phyloP scores from a whole-genome alignment of 1,284 basidiomycete genomes.

The Vanrija humicola region DNA sequence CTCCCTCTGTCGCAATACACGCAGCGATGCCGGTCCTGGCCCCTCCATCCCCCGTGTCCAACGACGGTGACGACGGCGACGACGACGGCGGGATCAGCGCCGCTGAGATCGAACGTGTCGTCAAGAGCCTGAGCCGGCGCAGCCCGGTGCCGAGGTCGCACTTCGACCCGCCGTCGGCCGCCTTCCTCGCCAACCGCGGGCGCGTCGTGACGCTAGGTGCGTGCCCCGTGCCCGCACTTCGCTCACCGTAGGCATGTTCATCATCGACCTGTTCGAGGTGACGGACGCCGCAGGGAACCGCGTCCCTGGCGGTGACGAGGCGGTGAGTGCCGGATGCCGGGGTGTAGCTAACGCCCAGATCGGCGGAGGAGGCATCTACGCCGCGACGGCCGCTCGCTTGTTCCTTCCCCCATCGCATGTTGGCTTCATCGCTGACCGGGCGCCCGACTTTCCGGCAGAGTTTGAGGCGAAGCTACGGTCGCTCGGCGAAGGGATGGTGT shows the following conservation, averaged over 20 bases:
- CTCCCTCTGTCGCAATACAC: too few species aligned
- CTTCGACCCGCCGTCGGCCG: not conserved
- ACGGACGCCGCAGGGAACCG: constrained; percentile 57
- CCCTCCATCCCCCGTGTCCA: not conserved
- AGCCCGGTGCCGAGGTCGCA: too few species aligned
- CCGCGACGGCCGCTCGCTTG: constrained; percentile 5
- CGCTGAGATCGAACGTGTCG: too few species aligned
- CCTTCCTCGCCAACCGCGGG: constrained; percentile 3
- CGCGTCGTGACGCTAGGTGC: constrained; percentile 16
- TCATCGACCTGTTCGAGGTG: constrained; percentile 75
- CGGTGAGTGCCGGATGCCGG: constrained; percentile 15
- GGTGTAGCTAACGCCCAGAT: constrained; percentile 55
- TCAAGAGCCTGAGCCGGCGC: too few species aligned
- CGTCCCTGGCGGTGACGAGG: constrained; percentile 48
- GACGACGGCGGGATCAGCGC: too few species aligned
- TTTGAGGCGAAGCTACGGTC: constrained; percentile 59
- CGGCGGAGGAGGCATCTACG: constrained; percentile 81
- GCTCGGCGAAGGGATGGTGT: constrained; percentile 75
- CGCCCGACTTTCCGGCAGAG: constrained; percentile 66
- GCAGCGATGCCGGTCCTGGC: not conserved
- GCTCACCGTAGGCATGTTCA: constrained; percentile 69
- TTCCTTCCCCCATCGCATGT: constrained; percentile 51
- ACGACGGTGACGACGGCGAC: too few species aligned
- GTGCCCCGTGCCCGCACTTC: not conserved
- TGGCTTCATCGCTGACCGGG: constrained; percentile 80